Evolutionary conservation across 108 stramenopile species (phyloP), one percentile per base, ranked within the genome.

Genomic region (Aureococcus anophagefferens): DNA sequence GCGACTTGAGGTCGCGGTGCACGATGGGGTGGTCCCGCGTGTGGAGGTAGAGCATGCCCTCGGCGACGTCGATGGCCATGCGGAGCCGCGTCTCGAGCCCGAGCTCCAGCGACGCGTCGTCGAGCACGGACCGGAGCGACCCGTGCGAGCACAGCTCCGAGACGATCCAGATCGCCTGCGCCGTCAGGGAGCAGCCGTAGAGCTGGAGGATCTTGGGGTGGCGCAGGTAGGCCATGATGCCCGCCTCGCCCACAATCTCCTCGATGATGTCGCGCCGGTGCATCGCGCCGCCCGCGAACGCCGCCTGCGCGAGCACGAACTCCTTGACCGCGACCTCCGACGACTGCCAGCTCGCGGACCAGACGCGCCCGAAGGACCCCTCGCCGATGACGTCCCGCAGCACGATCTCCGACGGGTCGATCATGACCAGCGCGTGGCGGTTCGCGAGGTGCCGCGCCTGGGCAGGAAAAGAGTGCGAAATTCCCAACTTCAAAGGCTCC

Each of bases 231-330:
- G 92, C 91, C 97, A 98, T 96, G 86, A 98, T 91, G 7, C 94
- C 95, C 32, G 96, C 96, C 79, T 98, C 96, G 15, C 96, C 96
- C 63, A 98, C 94, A 65, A 98, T 98, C 78, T 96, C 96, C 78
- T 98, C 94, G 25, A 98, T 89, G 67, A 98, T 94, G 78, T 93
- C 92, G 68, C 90, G 87, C 66, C 94, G 94, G 80, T 94, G 92
- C n/a, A 85, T 74, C 46, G 94, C 94, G 64, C 85, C 94, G 69
- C 96, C 96, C 44, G 90, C 89, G 34, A 98, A 90, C 59, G 96
- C 96, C 45, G 94, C 96, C 85, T 98, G 95, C 14, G 96, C 96
- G 76, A 97, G 96, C 0, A 96, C 94, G 70, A 97, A 97, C 75
- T 97, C 96, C 83, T 97, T 97, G 32, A 97, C 96, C 28, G 96